Percentiles rank a stretch among this genome's conserved stretches.
These are phyloP conservation scores for Cocos nucifera DNA, from an alignment of 176 grass and related monocot genomes.

Conservation along the genomic window DNA sequence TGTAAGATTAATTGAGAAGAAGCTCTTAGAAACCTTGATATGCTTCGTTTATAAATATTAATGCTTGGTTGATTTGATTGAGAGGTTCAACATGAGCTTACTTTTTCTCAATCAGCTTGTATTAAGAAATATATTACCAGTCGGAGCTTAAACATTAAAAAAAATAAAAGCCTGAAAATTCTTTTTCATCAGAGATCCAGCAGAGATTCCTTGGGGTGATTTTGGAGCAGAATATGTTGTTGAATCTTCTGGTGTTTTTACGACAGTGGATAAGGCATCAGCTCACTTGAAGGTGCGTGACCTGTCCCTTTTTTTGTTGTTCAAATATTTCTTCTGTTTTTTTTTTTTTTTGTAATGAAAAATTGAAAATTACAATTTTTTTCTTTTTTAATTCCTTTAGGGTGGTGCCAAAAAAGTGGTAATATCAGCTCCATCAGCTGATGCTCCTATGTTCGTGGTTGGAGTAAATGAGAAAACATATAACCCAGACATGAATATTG, in stretches of 20 bases:
- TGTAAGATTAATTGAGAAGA: no score
- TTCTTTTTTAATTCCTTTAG: slow-evolving; percentile 21
- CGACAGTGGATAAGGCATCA: slow-evolving; percentile 64
- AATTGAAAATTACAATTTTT: no score
- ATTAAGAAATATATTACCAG: background rate
- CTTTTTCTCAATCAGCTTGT: no score
- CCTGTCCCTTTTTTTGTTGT: slow-evolving; percentile 1
- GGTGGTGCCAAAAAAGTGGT: slow-evolving; percentile 97
- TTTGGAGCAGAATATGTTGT: slow-evolving; percentile 85
- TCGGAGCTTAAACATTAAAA: background rate
- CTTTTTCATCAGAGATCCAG: slow-evolving; percentile 56
- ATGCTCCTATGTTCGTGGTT: slow-evolving; percentile 99
- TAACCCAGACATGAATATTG: slow-evolving; percentile 76
- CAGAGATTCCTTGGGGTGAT: slow-evolving; percentile 81
- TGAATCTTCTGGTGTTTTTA: slow-evolving; percentile 98
- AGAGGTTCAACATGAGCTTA: no score
- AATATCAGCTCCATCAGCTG: slow-evolving; percentile 91
- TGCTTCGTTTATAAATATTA: no score
- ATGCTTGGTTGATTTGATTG: no score
- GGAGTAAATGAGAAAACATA: slow-evolving; percentile 90
- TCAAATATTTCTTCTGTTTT: background rate
- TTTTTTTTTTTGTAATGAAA: background rate
- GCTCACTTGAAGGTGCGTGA: slow-evolving; percentile 68
- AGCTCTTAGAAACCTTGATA: no score
- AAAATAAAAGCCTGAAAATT: slow-evolving; percentile 2